Conservation (phyloP, 345 rosid genomes). For the Carallia pectinifolia region DNA sequence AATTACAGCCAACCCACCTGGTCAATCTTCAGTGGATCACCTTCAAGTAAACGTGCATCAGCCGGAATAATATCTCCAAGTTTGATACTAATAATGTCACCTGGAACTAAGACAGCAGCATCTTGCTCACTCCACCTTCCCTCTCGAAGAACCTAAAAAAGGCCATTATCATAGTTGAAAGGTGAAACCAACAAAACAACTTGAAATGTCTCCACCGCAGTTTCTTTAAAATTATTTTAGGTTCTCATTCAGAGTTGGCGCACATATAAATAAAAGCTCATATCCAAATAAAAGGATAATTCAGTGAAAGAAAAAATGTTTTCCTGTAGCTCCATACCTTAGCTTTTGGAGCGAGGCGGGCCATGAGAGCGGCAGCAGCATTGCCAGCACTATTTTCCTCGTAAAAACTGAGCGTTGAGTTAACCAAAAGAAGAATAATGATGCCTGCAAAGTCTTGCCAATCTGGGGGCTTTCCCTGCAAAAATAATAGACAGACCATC, state of each 20-base stretch:
- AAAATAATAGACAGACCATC: constrained; percentile 2
- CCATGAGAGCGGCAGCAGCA: constrained; percentile 99
- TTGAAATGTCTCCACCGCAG: neutral
- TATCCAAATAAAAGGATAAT: neutral
- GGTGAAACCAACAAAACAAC: constrained; percentile 4
- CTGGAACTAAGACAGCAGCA: constrained; percentile 86
- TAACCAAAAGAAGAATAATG: constrained; percentile 78
- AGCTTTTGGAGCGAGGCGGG: constrained; percentile 90
- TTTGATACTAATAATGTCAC: constrained; percentile 87
- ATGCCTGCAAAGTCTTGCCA: constrained; percentile 99
- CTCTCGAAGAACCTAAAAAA: constrained; percentile 83
- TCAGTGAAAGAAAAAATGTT: neutral
- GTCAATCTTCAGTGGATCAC: constrained; percentile 91
- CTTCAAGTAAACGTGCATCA: constrained; percentile 93
- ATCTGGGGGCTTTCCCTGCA: constrained; percentile 92
- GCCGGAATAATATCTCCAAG: constrained; percentile 96
- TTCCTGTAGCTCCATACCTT: constrained; percentile 51
- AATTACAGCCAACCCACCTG: constrained; percentile 50
- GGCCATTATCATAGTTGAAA: constrained; percentile 6
- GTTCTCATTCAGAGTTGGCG: neutral
- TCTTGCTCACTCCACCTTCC: constrained; percentile 96
- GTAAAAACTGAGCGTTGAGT: constrained; percentile 91
- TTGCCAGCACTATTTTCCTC: constrained; percentile 98
- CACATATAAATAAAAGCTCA: neutral
- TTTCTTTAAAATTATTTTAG: constrained; percentile 1